Evolutionary conservation across 2,329 filamentous ascomycete species (phyloP), one percentile per base, ranked within the genome.

Genomic region (Gnomoniopsis sp.): DNA sequence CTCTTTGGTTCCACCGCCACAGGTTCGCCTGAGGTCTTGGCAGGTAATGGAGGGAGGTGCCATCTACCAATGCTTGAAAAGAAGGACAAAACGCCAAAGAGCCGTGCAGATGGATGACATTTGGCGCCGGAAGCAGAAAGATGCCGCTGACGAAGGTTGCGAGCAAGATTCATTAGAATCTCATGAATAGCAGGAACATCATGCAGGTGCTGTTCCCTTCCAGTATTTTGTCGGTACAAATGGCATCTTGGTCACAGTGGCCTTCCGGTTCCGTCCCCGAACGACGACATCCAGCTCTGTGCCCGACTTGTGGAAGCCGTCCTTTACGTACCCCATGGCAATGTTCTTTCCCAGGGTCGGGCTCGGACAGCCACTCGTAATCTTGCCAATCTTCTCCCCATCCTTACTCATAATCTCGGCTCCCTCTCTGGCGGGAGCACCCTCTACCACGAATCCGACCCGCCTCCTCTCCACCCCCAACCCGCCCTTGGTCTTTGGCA

Each of bases 321-420:
- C 86, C 74, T 86, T 85, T 69, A 97, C 80, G 70, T 96, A 96
- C 0, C 88, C 95, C 95, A 99, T 99, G 58, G 93, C 92, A 63
- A 99, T 93, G 73, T 98, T 97, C 79, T 89, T 89, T 64, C 88
- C 87, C 50, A 97, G 77, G 0, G 88, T 90, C 2, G 95, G 95
- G 70, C 89, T 93, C 0, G 95, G 95, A 65, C 91, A 90, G 17
- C 95, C 95, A 66, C 91, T 96, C 6, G 95, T 99, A 62, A 99
- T 81, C 38, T 79, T 82, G 15, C 95, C 95, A 57, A 98, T 81
- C 66, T 84, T 83, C 65, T 88, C 75, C 34, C 85, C 86, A 6
- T 84, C 80, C 60, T 82, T 71, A 65, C 81, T 79, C 34, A 93
- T 79, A 62, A 99, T 88, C 67, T 91, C 82, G 11, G 89, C 91